These are phyloP conservation scores for Phytophthora kernoviae DNA, from an alignment of 352 stramenopile genomes.

Conservation along the genomic window DNA sequence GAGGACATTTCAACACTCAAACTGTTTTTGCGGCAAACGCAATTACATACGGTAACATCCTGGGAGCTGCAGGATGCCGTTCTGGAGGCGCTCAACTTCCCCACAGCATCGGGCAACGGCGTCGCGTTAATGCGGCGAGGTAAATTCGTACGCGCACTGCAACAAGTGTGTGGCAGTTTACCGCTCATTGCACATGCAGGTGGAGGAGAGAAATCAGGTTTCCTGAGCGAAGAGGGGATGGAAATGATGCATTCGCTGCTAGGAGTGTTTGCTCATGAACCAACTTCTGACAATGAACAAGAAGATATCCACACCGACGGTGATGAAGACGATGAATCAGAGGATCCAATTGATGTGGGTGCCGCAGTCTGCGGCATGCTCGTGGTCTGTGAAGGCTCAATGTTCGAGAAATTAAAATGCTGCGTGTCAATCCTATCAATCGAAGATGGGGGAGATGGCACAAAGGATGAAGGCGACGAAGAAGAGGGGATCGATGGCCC, in stretches of 20 bases:
- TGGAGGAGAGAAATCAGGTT: slow-evolving; percentile 27
- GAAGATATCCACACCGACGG: slow-evolving; percentile 32
- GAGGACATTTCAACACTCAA: slow-evolving; percentile 75
- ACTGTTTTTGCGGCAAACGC: slow-evolving; percentile 67
- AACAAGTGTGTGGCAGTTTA: slow-evolving; percentile 48
- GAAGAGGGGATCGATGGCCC: slow-evolving; percentile 15
- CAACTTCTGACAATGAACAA: slow-evolving; percentile 34
- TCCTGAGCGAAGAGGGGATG: slow-evolving; percentile 59
- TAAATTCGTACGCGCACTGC: slow-evolving; percentile 56
- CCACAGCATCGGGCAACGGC: slow-evolving; percentile 14
- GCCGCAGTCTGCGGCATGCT: slow-evolving; percentile 68
- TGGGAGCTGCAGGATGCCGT: slow-evolving; percentile 43
- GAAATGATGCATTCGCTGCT: slow-evolving; percentile 71
- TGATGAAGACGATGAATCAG: slow-evolving; percentile 52
- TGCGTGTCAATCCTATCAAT: slow-evolving; percentile 43
- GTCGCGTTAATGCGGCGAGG: slow-evolving; percentile 45
- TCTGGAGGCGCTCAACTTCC: slow-evolving; percentile 44
- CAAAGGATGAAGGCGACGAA: slow-evolving; percentile 28
- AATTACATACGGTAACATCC: slow-evolving; percentile 54
- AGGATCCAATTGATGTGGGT: slow-evolving; percentile 57
- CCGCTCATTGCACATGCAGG: slow-evolving; percentile 21
- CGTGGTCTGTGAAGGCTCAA: slow-evolving; percentile 65
- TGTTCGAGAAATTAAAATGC: slow-evolving; percentile 64
- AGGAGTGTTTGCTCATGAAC: slow-evolving; percentile 65
- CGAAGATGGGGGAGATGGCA: slow-evolving; percentile 27